These are phyloP conservation scores for Suhomyces terraborum DNA, from an alignment of 1,139 yeast species.

Conservation along the genomic window DNA sequence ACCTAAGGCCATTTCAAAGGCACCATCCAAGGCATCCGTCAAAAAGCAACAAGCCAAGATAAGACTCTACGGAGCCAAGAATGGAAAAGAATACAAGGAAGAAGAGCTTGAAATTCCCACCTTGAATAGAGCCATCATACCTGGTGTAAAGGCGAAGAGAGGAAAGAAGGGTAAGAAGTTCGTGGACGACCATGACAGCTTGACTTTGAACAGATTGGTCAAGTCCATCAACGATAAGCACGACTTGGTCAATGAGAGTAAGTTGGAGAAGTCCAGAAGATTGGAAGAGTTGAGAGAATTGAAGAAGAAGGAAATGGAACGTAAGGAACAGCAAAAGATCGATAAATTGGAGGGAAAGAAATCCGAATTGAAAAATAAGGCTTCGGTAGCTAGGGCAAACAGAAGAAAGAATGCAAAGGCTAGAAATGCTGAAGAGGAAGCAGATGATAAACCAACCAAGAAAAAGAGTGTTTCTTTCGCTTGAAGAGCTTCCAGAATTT, in stretches of 20 bases:
- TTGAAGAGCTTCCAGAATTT: conserved; percentile 12
- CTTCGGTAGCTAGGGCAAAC: conserved; percentile 63
- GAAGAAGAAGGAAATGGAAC: conserved; percentile 82
- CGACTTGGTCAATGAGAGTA: conserved; percentile 84
- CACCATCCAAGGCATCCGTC: conserved; percentile 52
- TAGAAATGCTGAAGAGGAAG: conserved; percentile 39
- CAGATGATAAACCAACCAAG: conserved; percentile 25
- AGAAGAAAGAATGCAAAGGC: conserved; percentile 72
- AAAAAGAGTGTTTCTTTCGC: conserved; percentile 49
- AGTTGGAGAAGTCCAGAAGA: conserved; percentile 84
- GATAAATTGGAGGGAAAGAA: conserved; percentile 76
- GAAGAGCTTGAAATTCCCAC: conserved; percentile 77
- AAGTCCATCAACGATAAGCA: conserved; percentile 79
- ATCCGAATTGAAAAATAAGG: conserved; percentile 70
- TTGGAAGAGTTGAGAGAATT: conserved; percentile 87
- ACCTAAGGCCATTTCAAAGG: conserved; percentile 57
- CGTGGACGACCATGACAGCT: conserved; percentile 68
- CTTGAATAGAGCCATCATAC: conserved; percentile 78
- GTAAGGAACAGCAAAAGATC: conserved; percentile 71
- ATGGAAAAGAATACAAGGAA: conserved; percentile 68
- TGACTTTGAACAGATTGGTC: conserved; percentile 67
- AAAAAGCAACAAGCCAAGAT: conserved; percentile 67
- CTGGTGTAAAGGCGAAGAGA: conserved; percentile 73
- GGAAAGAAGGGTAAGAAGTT: conserved; percentile 96
- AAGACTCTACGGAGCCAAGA: conserved; percentile 70